Conservation (phyloP, 2,329 filamentous ascomycete species). For the Aspergillus sp. region DNA sequence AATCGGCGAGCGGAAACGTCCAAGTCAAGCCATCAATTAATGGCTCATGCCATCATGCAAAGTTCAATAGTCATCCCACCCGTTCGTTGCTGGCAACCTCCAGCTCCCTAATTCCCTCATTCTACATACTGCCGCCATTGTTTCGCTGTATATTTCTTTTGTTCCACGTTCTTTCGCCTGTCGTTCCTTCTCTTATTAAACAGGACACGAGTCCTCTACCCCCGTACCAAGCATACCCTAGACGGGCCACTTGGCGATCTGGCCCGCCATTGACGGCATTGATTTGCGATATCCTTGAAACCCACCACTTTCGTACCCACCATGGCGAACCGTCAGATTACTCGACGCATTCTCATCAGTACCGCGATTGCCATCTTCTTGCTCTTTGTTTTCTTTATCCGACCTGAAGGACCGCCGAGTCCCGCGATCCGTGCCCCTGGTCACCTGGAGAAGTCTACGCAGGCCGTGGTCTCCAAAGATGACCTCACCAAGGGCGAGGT, state of each 20-base stretch:
- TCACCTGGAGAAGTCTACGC: constrained; percentile 37
- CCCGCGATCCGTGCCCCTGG: constrained; percentile 44
- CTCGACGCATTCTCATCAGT: constrained; percentile 36
- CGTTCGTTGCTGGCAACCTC: constrained; percentile 1
- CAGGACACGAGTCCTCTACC: background rate
- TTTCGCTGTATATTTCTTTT: background rate
- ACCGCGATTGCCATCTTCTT: constrained; percentile 35
- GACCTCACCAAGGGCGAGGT: constrained; percentile 46
- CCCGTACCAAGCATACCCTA: background rate
- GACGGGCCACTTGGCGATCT: constrained; percentile 4
- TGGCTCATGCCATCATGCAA: background rate
- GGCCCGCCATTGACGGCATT: background rate
- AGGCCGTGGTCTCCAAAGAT: constrained; percentile 30
- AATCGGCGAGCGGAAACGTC: background rate
- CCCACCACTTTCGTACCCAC: background rate
- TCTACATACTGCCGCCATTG: background rate
- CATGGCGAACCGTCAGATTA: constrained; percentile 42
- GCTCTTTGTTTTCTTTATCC: constrained; percentile 41
- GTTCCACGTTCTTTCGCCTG: background rate
- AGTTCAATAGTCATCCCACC: background rate
- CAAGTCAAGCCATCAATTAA: background rate
- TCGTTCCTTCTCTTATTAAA: background rate
- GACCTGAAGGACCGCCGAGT: constrained; percentile 39
- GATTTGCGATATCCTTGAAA: constrained; percentile 2
- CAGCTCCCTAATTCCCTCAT: background rate